Evolutionary conservation across 805 yeast species (phyloP).

Genomic region (Kluyveromyces siamensis): DNA sequence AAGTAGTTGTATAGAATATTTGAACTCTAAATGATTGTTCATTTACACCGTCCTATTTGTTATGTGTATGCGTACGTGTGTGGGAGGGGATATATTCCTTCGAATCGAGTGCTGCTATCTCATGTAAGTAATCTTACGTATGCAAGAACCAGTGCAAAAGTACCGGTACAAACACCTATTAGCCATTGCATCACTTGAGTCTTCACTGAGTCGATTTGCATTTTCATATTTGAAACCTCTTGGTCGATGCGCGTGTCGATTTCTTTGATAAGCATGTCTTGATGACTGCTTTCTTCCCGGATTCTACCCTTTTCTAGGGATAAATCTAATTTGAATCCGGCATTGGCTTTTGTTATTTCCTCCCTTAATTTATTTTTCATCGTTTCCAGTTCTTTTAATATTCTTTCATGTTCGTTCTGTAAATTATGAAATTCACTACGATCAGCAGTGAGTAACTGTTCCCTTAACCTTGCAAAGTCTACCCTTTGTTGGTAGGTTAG

Average conservation of each 20-base stretch:
- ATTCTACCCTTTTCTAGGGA: conserved; percentile 92
- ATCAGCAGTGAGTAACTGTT: conserved; percentile 84
- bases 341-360: conserved; percentile 82
- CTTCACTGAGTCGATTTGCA: conserved; percentile 91
- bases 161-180: conserved; percentile 97
- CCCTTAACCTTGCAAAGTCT: conserved; percentile 89
- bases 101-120: neutral
- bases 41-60: neutral
- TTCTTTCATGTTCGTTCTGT: conserved; percentile 78
- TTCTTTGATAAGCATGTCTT: conserved; percentile 88
- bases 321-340: conserved; percentile 83
- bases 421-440: conserved; percentile 74
- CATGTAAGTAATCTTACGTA: conserved; percentile 74
- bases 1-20: neutral
- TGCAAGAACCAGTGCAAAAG: conserved; percentile 87
- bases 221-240: conserved; percentile 88
- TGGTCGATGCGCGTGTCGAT: conserved; percentile 93
- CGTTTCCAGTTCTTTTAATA: conserved; percentile 78
- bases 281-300: conserved; percentile 86
- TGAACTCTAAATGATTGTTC: neutral
- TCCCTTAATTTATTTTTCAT: conserved; percentile 78
- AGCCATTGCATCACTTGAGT: conserved; percentile 98
- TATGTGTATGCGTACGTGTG: neutral
- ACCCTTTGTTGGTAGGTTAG: conserved; percentile 93
- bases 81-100: neutral